Base-by-base conservation (phyloP, 345 rosid species). In the Eucalyptus fibrosa region DNA sequence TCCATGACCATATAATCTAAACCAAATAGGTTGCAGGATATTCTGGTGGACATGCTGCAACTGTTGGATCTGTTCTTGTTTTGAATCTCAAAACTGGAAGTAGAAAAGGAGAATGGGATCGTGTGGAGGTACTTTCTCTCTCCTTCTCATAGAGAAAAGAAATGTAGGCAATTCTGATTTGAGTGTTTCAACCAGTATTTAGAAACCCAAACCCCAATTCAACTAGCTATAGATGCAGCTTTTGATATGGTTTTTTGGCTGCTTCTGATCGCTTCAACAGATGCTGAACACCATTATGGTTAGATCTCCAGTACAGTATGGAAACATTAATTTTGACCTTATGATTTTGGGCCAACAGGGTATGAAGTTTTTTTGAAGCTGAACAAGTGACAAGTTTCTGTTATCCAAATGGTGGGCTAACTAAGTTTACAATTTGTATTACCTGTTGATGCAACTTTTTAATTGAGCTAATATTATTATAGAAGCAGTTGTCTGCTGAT, bases 51-150 rank as follows among this genome's bases (percentile, higher is more conserved):
- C 96, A 92, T 44, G 94, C 96, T 88, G 96, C 98, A 91, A 97
- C 98, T 50, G 95, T 97, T 87, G 94, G 98, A 87, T 96, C 98
- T 90, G 98, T 97, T 91, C 93, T 95, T 72, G 97, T 96, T 40
- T 95, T 96, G 47, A 97, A 97, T 89, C 93, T 96, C 60, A 95
- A 94, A 90, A 95, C 96, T 18, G 96, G 98, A 87, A 87, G 88
- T 88, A 92, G 94, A 59, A 95, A 94, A 94, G 98, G 97, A 88
- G 98, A 91, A 50, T 95, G 94, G 89, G 98, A 97, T 90, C 92
- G 94, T 91, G 99, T 94, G 91, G 98, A 96, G 98, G 99, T 97
- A 92, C 50, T 51, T 44, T 86, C 45, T 45, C 23, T 62, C 34
- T 85, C 47, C 77, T 40, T 26, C 44, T 77, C 47, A 77, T 21